Evolutionary conservation across 2,329 filamentous ascomycete species (phyloP).

Genomic region (Pyricularia pennisetigena): DNA sequence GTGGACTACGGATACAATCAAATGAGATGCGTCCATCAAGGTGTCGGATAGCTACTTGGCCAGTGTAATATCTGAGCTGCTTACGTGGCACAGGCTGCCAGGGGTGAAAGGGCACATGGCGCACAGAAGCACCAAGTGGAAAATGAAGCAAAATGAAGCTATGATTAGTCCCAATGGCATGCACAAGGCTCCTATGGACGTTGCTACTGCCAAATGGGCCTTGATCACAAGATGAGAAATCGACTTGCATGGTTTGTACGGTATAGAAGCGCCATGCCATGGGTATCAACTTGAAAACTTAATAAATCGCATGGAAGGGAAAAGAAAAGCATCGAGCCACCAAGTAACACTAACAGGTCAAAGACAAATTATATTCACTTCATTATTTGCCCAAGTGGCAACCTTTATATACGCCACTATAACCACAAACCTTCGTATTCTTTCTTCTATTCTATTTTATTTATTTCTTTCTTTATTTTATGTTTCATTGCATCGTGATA

Average conservation of each 20-base stretch:
- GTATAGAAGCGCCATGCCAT: background rate
- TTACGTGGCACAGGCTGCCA: too few relatives aligned
- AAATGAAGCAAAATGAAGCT: too few relatives aligned
- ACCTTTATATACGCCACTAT: background rate
- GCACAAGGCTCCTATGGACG: too few relatives aligned
- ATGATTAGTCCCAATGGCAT: too few relatives aligned
- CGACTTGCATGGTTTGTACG: too few relatives aligned
- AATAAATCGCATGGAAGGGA: background rate
- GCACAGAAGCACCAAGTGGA: too few relatives aligned
- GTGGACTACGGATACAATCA: background rate
- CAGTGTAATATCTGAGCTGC: too few relatives aligned
- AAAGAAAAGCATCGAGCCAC: background rate
- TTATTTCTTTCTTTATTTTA: background rate
- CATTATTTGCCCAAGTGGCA: background rate
- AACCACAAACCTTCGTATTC: background rate
- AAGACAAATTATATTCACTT: background rate
- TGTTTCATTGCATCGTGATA: background rate
- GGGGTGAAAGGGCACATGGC: too few relatives aligned
- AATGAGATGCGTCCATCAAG: background rate
- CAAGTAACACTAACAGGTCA: background rate
- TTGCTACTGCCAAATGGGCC: too few relatives aligned
- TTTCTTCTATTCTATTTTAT: background rate
- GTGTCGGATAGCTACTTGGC: background rate
- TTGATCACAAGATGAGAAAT: too few relatives aligned
- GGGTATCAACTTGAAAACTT: background rate